Evolutionary conservation across 495 filamentous ascomycete genomes (phyloP).

Genomic region (Cladorrhinum samala): DNA sequence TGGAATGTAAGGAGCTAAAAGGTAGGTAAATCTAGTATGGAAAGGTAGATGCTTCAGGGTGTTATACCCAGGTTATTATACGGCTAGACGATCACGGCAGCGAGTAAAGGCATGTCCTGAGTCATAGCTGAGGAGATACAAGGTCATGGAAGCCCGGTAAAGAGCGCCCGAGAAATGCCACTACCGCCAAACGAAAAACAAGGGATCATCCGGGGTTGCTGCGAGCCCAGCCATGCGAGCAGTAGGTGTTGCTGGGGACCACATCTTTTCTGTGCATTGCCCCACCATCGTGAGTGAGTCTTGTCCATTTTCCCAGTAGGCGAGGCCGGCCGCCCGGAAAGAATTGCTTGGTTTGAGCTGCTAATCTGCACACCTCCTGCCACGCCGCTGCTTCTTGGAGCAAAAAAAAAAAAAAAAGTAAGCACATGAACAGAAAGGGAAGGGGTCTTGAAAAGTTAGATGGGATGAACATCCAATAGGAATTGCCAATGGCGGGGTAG

Average conservation of each 20-base stretch:
- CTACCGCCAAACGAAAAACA: slow-evolving; percentile 9
- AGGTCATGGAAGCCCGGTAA: background rate
- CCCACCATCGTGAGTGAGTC: slow-evolving; percentile 4
- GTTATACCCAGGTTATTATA: background rate
- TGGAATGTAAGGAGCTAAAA: background rate
- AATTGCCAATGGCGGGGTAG: background rate
- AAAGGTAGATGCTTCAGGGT: background rate
- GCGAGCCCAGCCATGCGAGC: background rate
- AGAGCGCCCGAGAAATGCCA: slow-evolving; percentile 4
- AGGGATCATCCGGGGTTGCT: background rate
- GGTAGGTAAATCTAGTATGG: no score
- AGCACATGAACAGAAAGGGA: background rate
- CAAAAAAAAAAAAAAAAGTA: no score
- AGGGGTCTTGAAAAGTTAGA: background rate
- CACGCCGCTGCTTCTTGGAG: no score
- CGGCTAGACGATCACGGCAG: background rate
- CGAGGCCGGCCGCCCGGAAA: background rate
- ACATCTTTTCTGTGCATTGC: slow-evolving; percentile 4
- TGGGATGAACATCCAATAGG: background rate
- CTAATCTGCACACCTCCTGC: background rate
- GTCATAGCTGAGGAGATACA: slow-evolving; percentile 17
- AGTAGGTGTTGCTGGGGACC: background rate
- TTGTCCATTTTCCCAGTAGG: background rate
- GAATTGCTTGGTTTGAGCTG: background rate
- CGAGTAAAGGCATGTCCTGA: slow-evolving; percentile 3